Percentiles rank a stretch among this genome's conserved stretches.
Evolutionary conservation across 2,329 filamentous ascomycete genomes (phyloP).

Genomic region (Apiospora hydei): DNA sequence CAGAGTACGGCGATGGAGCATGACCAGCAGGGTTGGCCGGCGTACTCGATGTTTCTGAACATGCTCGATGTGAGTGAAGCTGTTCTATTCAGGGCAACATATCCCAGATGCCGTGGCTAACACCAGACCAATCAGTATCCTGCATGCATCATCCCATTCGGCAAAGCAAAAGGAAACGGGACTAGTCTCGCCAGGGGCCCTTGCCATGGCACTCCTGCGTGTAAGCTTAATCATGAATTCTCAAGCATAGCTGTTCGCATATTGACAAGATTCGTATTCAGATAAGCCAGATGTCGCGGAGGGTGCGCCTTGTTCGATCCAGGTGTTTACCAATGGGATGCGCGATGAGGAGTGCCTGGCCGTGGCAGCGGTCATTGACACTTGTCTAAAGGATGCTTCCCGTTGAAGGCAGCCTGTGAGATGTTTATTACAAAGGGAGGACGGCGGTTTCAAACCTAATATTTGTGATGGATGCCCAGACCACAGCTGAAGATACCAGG

Average conservation of each 20-base stretch:
- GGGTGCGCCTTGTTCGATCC: constrained; percentile 29
- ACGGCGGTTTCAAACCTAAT: not conserved
- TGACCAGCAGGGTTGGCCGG: constrained; percentile 29
- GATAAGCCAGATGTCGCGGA: constrained; percentile 27
- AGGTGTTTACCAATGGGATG: constrained; percentile 30
- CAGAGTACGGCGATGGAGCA: constrained; percentile 32
- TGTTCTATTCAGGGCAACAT: too few relatives aligned
- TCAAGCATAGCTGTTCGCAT: too few relatives aligned
- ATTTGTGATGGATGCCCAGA: not conserved
- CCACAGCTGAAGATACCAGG: too few relatives aligned
- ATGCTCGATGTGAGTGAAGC: constrained; percentile 31
- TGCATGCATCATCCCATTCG: not conserved
- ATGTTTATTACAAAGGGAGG: too few relatives aligned
- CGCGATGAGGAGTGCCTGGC: constrained; percentile 32
- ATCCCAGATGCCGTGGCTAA: too few relatives aligned
- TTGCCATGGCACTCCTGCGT: not conserved
- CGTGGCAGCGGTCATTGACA: constrained; percentile 29
- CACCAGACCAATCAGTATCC: not conserved
- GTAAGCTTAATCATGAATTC: not conserved
- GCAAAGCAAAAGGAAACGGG: not conserved
- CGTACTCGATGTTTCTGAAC: constrained; percentile 30
- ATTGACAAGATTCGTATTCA: not conserved
- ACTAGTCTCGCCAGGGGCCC: not conserved
- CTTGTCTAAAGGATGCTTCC: not conserved
- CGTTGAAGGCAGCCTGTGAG: not conserved